phyloP scores from a whole-genome alignment of 345 rosid species.

The Brassica incana region DNA sequence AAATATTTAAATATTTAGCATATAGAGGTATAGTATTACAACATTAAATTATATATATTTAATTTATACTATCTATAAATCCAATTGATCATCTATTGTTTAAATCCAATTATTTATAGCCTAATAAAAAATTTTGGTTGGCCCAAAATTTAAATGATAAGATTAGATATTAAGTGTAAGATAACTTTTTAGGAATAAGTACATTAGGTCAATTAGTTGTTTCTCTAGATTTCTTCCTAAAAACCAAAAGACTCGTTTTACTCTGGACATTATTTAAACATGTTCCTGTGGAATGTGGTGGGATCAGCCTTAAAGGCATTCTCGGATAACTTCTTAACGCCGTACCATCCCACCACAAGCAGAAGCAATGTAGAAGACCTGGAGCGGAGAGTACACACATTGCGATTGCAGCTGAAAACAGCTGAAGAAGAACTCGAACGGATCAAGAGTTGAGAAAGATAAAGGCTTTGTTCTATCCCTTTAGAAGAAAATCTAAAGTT shows the following conservation, averaged over 20 bases:
- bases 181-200: no score
- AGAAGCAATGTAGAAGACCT: conserved; percentile 55
- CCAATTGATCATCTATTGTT: no score
- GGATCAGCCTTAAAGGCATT: conserved; percentile 63
- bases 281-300: neutral
- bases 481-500: conserved; percentile 1
- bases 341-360: conserved; percentile 53
- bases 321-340: conserved; percentile 60
- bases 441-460: conserved; percentile 59
- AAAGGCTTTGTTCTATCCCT: conserved; percentile 30
- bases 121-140: no score
- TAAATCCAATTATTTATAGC: no score
- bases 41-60: no score
- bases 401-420: conserved; percentile 54
- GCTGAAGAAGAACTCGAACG: conserved; percentile 77
- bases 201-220: no score
- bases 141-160: no score
- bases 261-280: neutral
- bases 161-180: no score
- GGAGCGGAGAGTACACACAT: conserved; percentile 52
- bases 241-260: neutral
- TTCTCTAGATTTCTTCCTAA: no score
- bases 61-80: no score
- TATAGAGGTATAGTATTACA: no score
- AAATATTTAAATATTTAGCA: no score